Evolutionary conservation across 768 basidiomycete species (phyloP), one percentile per base, ranked within the genome.

Genomic region (Lentinus tigrinus): DNA sequence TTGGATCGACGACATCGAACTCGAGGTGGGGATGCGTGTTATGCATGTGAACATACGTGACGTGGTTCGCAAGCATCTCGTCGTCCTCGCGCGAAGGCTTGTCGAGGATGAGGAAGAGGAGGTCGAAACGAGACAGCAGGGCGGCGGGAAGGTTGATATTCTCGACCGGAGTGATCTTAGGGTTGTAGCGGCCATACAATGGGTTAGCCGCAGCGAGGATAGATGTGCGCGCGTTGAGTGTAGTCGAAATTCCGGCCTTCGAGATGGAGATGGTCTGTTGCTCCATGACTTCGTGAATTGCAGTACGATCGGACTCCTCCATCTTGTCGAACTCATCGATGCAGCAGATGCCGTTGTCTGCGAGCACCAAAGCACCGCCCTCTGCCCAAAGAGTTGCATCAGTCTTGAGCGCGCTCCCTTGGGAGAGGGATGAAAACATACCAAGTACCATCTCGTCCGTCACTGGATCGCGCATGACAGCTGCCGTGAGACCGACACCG

Each of bases 261-360:
- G 97, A 97, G 62, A 99, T 99, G 3, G 96, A 98, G 56, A 99
- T 98, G 0, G 97, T 99, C 75, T 99, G 97, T 73, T 98, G 97
- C 75, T 98, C 96, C 97, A 99, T 99, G 59, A 99, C 97, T 81
- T 99, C 97, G 76, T 99, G 97, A 61, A 99, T 98, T 14, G 97
- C 93, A 2, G 97, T 98, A 64, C 97, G 81, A 72, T 98, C 97
- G 0, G 93, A 73, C 75, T 99, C 97, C 64, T 98, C 97, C 97
- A 99, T 99, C 73, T 99, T 98, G 78, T 99, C 97, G 69, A 99
- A 99, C 71, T 99, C 97, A 65, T 99, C 97, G 62, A 99, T 99
- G 73, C 96, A 98, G 77, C 95, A 98, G 68, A 99, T 99, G 27
- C 97, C 97, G 64, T 99, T 99, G 73, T 99, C 97, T 11, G 97